Evolutionary conservation across 1,284 basidiomycete genomes (phyloP), one percentile per base, ranked within the genome.

Genomic region (Takashimella tepidaria): DNA sequence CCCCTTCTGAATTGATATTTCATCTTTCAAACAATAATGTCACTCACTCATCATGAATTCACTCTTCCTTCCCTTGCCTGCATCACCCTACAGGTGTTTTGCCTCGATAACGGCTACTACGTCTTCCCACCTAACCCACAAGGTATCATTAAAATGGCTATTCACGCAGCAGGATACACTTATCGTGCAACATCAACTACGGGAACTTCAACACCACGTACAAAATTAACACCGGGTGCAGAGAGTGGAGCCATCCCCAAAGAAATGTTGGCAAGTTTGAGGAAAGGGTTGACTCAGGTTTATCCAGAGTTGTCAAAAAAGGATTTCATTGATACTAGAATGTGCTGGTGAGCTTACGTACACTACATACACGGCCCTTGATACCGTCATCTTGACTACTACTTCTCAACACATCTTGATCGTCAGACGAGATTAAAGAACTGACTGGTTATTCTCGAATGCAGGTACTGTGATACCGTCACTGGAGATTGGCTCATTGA

Each of bases 401-500:
- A 19, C 41, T 43, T 46, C 5, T 51, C 40, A 2, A 5, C 26
- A 37, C 0, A 48, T 61, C 0, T 42, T 53, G n/a, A n/a, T n/a
- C n/a, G n/a, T n/a, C n/a, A n/a, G n/a, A n/a, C n/a, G n/a, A n/a
- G n/a, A n/a, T n/a, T n/a, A n/a, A n/a, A 31, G 6, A 21, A 46
- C 11, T 27, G 25, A 4, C 24, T 50, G 41, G 3, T 12, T 16
- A 4, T 23, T 44, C 23, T 11, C 46, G 43, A 3, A 59, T 63
- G 0, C 53, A 74, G 53, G 65, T 78, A 63, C 70, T 77, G 68
- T 69, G 76, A 72, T 67, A 66, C 67, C 0, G 75, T 78, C 40
- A 75, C 77, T 1, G 66, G 70, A 22, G 77, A 79, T 56, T 79
- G 77, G 76, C 62, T 80, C 45, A 74, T 80, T 59, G 78, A 80